Evolutionary conservation across 177 flowering plant genomes (phyloP).

Genomic region (Vitis hybrid): DNA sequence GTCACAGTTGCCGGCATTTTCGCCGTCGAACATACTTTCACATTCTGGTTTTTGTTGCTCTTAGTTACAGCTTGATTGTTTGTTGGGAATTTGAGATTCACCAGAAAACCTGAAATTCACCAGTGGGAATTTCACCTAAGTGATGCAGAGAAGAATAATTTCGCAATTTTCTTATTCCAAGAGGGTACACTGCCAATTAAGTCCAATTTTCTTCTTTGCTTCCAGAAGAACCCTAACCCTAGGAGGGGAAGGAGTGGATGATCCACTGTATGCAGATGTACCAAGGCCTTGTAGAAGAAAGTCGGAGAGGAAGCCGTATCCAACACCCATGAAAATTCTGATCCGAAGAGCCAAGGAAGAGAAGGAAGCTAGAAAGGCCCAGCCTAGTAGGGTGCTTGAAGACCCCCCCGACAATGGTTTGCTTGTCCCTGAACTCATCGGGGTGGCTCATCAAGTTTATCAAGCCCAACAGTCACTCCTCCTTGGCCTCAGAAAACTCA

Average conservation of each 20-base stretch:
- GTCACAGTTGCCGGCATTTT: too few species aligned
- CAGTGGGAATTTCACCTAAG: too few species aligned
- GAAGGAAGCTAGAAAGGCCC: constrained; percentile 42
- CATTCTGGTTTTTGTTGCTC: too few species aligned
- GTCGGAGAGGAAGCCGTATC: constrained; percentile 75
- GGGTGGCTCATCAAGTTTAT: constrained; percentile 66
- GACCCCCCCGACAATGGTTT: constrained; percentile 76
- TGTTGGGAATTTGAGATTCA: too few species aligned
- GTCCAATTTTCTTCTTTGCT: too few species aligned
- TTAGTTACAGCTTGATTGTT: too few species aligned
- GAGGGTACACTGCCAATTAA: too few species aligned
- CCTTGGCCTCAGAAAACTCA: constrained; percentile 53
- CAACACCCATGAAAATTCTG: constrained; percentile 67
- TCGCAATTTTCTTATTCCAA: too few species aligned
- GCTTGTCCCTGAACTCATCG: constrained; percentile 66
- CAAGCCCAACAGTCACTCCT: constrained; percentile 47
- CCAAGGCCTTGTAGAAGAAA: constrained; percentile 49
- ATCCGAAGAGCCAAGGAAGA: constrained; percentile 65
- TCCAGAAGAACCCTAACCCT: constrained; percentile 1
- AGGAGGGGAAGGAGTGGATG: constrained; percentile 15
- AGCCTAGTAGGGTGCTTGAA: constrained; percentile 52
- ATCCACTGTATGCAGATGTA: constrained; percentile 45
- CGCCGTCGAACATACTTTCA: too few species aligned
- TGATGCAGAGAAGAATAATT: too few species aligned
- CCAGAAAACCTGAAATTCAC: too few species aligned